phyloP scores from a whole-genome alignment of 2,329 filamentous ascomycete genomes.

The Colletotrichum acutatum region DNA sequence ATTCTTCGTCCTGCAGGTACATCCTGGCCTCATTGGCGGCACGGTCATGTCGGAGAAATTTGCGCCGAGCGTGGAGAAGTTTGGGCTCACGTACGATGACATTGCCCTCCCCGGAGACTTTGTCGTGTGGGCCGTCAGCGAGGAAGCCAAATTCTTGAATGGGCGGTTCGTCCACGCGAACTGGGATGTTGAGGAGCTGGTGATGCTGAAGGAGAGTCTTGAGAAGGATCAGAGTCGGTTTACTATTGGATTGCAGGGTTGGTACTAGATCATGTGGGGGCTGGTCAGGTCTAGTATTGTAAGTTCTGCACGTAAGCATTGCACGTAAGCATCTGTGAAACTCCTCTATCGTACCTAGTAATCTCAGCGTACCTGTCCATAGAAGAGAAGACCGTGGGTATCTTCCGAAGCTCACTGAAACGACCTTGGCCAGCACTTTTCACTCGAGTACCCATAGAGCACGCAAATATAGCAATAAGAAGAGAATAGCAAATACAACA shows the following conservation, averaged over 20 bases:
- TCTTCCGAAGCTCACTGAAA: no score
- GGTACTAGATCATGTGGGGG: not conserved
- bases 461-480: no score
- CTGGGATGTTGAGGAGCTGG: slow-evolving; percentile 64
- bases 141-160: slow-evolving; percentile 57
- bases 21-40: slow-evolving; percentile 44
- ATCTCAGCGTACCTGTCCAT: no score
- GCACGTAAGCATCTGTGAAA: not conserved
- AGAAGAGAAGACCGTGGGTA: no score
- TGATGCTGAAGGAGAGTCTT: slow-evolving; percentile 37
- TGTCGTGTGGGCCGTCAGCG: slow-evolving; percentile 54
- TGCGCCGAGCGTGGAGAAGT: not conserved
- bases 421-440: no score
- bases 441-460: no score
- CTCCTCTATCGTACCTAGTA: no score
- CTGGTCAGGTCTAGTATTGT: not conserved
- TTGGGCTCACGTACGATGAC: slow-evolving; percentile 6
- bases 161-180: slow-evolving; percentile 58
- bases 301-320: not conserved
- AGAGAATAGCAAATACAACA: no score
- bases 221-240: slow-evolving; percentile 22
- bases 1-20: slow-evolving; percentile 52
- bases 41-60: slow-evolving; percentile 33
- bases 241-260: slow-evolving; percentile 32
- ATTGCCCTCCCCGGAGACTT: slow-evolving; percentile 49